phyloP scores from a whole-genome alignment of 352 stramenopile species.

The Aphanomyces astaci region DNA sequence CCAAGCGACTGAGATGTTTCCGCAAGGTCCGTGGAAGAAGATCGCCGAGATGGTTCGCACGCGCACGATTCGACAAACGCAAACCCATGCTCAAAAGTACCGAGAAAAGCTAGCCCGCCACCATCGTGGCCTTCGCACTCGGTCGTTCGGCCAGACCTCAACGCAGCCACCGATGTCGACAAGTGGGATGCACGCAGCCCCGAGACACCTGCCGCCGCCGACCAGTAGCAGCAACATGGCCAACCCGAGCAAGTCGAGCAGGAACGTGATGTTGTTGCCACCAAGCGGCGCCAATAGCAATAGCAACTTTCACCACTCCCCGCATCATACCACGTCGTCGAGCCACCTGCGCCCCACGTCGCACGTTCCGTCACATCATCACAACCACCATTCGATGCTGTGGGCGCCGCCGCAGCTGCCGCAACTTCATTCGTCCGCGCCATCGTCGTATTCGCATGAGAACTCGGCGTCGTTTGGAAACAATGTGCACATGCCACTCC shows the following conservation, averaged over 20 bases:
- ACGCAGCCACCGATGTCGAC: not conserved
- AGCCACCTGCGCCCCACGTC: conserved; percentile 3
- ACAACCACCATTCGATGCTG: not conserved
- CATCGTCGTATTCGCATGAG: not conserved
- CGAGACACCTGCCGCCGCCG: not conserved
- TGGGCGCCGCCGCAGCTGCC: conserved; percentile 9
- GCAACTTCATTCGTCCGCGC: conserved; percentile 6
- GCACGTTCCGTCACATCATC: conserved; percentile 8
- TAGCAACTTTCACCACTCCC: not conserved
- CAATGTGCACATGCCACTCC: not conserved
- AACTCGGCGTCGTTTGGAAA: not conserved
- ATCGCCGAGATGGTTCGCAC: conserved; percentile 22
- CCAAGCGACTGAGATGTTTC: conserved; percentile 18
- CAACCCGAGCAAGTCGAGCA: no score
- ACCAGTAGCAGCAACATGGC: no score
- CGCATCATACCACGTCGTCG: not conserved
- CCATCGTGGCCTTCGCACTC: conserved; percentile 15
- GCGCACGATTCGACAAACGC: conserved; percentile 23
- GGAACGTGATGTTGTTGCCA: not conserved
- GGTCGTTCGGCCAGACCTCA: conserved; percentile 14
- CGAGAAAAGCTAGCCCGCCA: conserved; percentile 20
- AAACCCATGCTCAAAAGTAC: conserved; percentile 24
- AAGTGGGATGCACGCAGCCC: not conserved
- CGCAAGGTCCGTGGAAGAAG: conserved; percentile 22
- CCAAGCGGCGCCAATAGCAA: not conserved